phyloP scores from a whole-genome alignment of 495 filamentous ascomycete genomes.

The Gamarada debralockiae region DNA sequence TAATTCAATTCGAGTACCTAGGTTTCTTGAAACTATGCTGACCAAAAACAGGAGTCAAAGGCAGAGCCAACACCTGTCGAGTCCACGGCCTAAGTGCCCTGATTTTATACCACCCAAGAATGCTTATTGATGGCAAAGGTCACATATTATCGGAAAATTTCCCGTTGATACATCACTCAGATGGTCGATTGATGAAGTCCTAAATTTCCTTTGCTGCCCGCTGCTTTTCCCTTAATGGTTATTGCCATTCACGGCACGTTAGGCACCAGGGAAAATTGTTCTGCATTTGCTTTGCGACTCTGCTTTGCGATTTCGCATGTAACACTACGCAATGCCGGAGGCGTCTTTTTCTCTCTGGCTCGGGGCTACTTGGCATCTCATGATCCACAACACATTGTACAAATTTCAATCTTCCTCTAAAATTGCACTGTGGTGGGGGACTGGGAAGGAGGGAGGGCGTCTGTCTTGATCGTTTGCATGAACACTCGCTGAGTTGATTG shows the following conservation, averaged over 20 bases:
- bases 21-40: neutral
- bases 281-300: constrained; percentile 14
- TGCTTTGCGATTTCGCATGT: constrained; percentile 24
- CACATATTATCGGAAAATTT: neutral
- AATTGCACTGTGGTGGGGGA: constrained; percentile 14
- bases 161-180: constrained; percentile 6
- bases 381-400: constrained; percentile 17
- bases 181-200: constrained; percentile 16
- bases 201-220: constrained; percentile 14
- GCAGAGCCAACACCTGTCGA: constrained; percentile 23
- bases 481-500: constrained; percentile 19
- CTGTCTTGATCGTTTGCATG: constrained; percentile 15
- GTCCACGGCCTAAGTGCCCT: constrained; percentile 11
- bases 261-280: neutral
- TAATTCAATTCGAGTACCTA: neutral
- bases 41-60: constrained; percentile 8
- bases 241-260: neutral
- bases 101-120: neutral
- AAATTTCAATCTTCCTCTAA: constrained; percentile 19
- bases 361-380: constrained; percentile 11
- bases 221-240: constrained; percentile 1
- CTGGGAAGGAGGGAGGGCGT: constrained; percentile 1
- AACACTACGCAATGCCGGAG: constrained; percentile 23
- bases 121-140: neutral
- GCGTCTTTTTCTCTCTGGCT: neutral